Base-by-base conservation (phyloP, 2,329 filamentous ascomycete genomes). In the Colletotrichum coccodes region DNA sequence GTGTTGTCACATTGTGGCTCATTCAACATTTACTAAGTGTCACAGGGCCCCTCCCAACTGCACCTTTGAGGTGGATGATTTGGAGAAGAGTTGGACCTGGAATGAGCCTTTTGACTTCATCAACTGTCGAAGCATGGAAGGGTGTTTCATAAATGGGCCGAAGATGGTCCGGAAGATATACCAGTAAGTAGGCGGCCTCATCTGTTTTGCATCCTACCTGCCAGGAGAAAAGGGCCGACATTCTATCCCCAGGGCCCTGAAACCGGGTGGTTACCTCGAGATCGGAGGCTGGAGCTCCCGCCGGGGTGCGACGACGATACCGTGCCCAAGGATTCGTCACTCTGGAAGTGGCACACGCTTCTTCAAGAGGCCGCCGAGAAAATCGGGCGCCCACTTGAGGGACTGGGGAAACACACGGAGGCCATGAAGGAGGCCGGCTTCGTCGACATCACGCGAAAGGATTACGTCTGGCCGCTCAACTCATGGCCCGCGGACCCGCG, bases 11-110 rank as follows among this genome's bases (percentile, higher is more conserved):
- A 28, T 3, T 32, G 16, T 40, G 11, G 7, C 21, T 4, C 7
- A 32, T 16, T 30, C 30, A 12, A 7, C 23, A 23, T 11, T 26
- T 21, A 21, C 12, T 34, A 7, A 21, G 11, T 18, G 7, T 3
- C 4, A 23, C 30, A 81, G 80, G 73, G 80, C 85, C 4, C 84
- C 85, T 2, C 78, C 83, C 0, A 88, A 88, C 61, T 79, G 85
- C 6, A 73, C 75, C 14, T 87, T 87, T 68, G 80, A 83, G 46
- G 74, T 84, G 47, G 82, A 84, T 58, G 79, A 84, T 63, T 71
- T 79, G 14, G 80, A 82, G 47, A 76, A 79, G 34, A 73, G 76
- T n/a, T 84, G 82, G 82, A 77, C 75, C 3, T 83, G 76, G 38
- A 66, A 69, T 1, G 71, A 75, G 30, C 72, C 75, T 1, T 84